Evolutionary conservation across 768 basidiomycete species (phyloP).

Genomic region (Mycena indigotica): DNA sequence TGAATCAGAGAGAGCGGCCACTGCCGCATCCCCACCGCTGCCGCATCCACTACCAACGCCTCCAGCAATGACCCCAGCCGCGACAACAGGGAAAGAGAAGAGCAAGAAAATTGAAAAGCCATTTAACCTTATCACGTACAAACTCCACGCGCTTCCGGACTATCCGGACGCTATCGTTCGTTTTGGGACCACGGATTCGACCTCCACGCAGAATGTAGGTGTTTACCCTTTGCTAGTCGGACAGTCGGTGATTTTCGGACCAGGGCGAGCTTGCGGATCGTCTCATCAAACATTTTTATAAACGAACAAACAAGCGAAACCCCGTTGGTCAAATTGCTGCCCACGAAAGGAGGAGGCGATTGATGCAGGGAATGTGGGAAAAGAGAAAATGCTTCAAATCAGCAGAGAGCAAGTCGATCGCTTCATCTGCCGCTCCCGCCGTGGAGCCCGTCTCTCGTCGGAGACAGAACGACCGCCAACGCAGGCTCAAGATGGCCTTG

Average conservation of each 20-base stretch:
- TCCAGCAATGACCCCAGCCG: background rate
- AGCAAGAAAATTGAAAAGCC: background rate
- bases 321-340: too few relatives aligned
- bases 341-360: slow-evolving; percentile 19
- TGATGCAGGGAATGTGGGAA: slow-evolving; percentile 7
- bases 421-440: too few relatives aligned
- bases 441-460: too few relatives aligned
- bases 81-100: background rate
- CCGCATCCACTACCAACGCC: background rate
- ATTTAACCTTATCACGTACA: slow-evolving; percentile 24
- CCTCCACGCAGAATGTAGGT: background rate
- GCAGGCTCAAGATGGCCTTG: too few relatives aligned
- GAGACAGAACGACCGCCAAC: too few relatives aligned
- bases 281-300: slow-evolving; percentile 29
- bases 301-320: slow-evolving; percentile 28
- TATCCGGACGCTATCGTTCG: slow-evolving; percentile 18
- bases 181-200: background rate
- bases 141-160: slow-evolving; percentile 22
- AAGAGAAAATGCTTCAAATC: background rate
- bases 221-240: slow-evolving; percentile 17
- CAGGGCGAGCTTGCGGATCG: slow-evolving; percentile 1
- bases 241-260: background rate
- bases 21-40: background rate
- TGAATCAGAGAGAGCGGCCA: too few relatives aligned
- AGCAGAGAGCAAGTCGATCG: too few relatives aligned